Conservation (phyloP, 2,329 filamentous ascomycete species). For the Lecanicillium sp. region DNA sequence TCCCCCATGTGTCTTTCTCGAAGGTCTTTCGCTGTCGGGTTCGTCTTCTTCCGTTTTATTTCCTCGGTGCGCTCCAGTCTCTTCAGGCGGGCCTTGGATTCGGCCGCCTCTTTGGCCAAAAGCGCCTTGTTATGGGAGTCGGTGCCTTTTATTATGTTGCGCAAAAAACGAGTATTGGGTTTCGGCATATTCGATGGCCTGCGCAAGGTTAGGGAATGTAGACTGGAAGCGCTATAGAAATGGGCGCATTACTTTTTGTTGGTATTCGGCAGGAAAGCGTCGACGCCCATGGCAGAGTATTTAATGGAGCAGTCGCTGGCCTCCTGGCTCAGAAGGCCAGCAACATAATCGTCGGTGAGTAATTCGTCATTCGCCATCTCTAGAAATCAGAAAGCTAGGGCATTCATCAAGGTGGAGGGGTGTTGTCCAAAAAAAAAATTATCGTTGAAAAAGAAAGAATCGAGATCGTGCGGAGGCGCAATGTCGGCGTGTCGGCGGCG, state of each 20-base stretch:
- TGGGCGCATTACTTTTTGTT: slow-evolving; percentile 41
- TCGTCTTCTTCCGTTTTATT: slow-evolving; percentile 36
- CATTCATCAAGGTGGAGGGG: slow-evolving; percentile 3
- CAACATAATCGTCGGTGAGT: slow-evolving; percentile 72
- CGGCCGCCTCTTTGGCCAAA: slow-evolving; percentile 74
- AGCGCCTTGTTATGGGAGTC: slow-evolving; percentile 85
- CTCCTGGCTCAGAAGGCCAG: slow-evolving; percentile 71
- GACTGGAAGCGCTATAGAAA: slow-evolving; percentile 7
- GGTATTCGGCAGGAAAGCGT: slow-evolving; percentile 45
- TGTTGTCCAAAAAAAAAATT: background rate
- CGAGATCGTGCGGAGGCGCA: background rate
- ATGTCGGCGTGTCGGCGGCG: background rate
- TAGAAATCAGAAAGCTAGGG: background rate
- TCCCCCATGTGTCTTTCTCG: slow-evolving; percentile 53
- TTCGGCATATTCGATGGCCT: slow-evolving; percentile 68
- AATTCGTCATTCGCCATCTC: slow-evolving; percentile 45
- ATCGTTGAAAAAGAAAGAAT: background rate
- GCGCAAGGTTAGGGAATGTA: slow-evolving; percentile 20
- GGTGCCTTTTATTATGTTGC: slow-evolving; percentile 81
- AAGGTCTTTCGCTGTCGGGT: slow-evolving; percentile 44
- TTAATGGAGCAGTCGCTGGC: slow-evolving; percentile 66
- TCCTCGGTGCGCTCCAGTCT: slow-evolving; percentile 48
- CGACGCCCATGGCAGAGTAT: slow-evolving; percentile 68
- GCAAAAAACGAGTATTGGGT: slow-evolving; percentile 85
- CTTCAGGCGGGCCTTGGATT: slow-evolving; percentile 65